A percentile compares a stretch with the other conserved stretches of the same genome.
Conservation (phyloP, 495 filamentous ascomycete species). For the Penicillium manginii region DNA sequence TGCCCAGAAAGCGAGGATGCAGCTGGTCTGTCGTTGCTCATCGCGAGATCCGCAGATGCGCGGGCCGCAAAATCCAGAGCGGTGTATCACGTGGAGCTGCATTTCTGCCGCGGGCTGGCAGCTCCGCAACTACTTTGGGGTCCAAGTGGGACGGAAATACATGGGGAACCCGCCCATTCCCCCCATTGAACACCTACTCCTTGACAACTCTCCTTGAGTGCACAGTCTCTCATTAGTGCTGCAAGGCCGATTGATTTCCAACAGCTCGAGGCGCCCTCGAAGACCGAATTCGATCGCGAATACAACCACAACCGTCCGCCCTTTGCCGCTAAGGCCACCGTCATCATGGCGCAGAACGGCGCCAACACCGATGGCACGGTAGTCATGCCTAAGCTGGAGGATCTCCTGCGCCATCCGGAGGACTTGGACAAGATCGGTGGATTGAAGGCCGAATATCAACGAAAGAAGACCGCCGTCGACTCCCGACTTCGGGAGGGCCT, state of each 20-base stretch:
- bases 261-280: not conserved
- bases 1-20: not conserved
- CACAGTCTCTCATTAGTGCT: not conserved
- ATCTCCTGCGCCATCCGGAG: conserved; percentile 66
- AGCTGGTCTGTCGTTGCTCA: not conserved
- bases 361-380: conserved; percentile 44
- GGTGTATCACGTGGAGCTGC: conserved; percentile 28
- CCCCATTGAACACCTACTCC: not conserved
- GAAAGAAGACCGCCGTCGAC: conserved; percentile 92
- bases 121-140: conserved; percentile 24
- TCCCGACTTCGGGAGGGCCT: conserved; percentile 84
- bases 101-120: conserved; percentile 28
- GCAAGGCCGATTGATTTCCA: not conserved
- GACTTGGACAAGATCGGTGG: conserved; percentile 94
- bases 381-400: conserved; percentile 51
- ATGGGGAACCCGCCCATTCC: not conserved
- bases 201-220: not conserved
- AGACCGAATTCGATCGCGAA: conserved; percentile 1
- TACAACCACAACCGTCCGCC: conserved; percentile 7
- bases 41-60: conserved; percentile 3
- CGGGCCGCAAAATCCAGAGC: conserved; percentile 28
- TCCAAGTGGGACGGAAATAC: conserved; percentile 4
- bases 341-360: conserved; percentile 42
- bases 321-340: conserved; percentile 9
- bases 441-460: conserved; percentile 88